Evolutionary conservation across 257 asterid species (phyloP), one percentile per base, ranked within the genome.

Genomic region (Solanum microdontum): DNA sequence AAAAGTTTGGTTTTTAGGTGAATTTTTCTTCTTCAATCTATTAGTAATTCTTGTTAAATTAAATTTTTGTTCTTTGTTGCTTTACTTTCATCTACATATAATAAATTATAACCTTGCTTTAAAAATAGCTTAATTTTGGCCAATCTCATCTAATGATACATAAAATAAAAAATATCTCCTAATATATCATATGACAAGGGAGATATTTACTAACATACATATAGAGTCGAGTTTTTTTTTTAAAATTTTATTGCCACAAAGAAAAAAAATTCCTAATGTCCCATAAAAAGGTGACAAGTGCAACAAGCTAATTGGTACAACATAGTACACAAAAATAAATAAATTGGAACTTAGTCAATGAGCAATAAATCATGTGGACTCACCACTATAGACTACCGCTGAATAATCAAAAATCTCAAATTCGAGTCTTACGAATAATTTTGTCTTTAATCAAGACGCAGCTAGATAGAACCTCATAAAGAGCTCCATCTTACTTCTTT

Each of bases 361-460:
- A 28, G 10, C 84, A 43, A 15, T 43, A 80, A 28, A 80, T 80
- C 66, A 45, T 26, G 24, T 26, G 84, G 17, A 11, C 82, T 36
- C 19, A 75, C 8, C 28, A 19, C 26, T 17, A 5, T 34, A 33
- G 45, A 33, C 5, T 19, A 8, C 26, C 2, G 2, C 0, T 17
- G 4, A 32, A 8, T 69, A 13, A 69, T 68, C 3, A 68, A 68
- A 68, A 6, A 4, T 28, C 21, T 3, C n/a, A 1, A 7, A 69
- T 69, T 69, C 3, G 6, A 69, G 11, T 0, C 0, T 2, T 33
- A 0, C 0, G 0, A 8, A 17, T 33, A 5, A 4, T 0, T 3
- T 3, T 17, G 0, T 1, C 1, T 7, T 7, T 30, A 70, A 70
- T 70, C 0, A 26, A 0, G 2, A 6, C 2, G 1, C 3, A 66